These are phyloP conservation scores for Calycina herbarum DNA, from an alignment of 2,329 filamentous ascomycete species.

Conservation along the genomic window DNA sequence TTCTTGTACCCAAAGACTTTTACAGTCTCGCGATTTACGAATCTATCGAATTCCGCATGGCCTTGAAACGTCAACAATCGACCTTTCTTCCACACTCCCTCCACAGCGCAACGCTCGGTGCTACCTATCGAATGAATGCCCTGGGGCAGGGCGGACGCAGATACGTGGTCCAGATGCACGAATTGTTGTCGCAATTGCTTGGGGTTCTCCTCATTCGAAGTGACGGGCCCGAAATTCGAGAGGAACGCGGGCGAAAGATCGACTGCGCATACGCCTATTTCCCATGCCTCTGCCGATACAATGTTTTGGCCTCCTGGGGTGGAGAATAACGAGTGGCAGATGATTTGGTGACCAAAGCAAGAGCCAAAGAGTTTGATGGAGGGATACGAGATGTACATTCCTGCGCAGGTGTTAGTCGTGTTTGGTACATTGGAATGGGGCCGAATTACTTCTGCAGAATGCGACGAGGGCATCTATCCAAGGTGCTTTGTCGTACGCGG, in stretches of 20 bases:
- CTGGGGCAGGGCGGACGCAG: slow-evolving; percentile 3
- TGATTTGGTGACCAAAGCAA: slow-evolving; percentile 46
- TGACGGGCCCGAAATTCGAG: slow-evolving; percentile 21
- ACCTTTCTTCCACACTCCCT: slow-evolving; percentile 42
- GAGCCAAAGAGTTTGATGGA: slow-evolving; percentile 44
- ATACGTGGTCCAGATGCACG: slow-evolving; percentile 41
- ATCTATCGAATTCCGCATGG: slow-evolving; percentile 46
- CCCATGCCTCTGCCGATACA: slow-evolving; percentile 33
- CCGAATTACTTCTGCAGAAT: slow-evolving; percentile 37
- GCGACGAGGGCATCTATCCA: slow-evolving; percentile 21
- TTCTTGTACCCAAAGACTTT: slow-evolving; percentile 37
- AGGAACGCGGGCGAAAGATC: slow-evolving; percentile 30
- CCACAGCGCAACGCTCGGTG: slow-evolving; percentile 38
- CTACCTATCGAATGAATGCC: slow-evolving; percentile 31
- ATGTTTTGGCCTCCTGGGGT: slow-evolving; percentile 12
- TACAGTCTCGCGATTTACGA: slow-evolving; percentile 42
- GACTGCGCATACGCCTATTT: slow-evolving; percentile 37
- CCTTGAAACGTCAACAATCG: slow-evolving; percentile 45
- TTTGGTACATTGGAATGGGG: neutral
- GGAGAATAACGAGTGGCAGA: slow-evolving; percentile 42
- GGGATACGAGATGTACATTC: slow-evolving; percentile 34
- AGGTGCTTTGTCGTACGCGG: slow-evolving; percentile 22
- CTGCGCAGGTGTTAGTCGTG: slow-evolving; percentile 6
- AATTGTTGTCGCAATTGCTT: slow-evolving; percentile 39
- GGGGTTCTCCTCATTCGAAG: slow-evolving; percentile 4